These are phyloP conservation scores for Mortierella polycephala DNA, from an alignment of 371 early-diverging fungal species.

Conservation along the genomic window DNA sequence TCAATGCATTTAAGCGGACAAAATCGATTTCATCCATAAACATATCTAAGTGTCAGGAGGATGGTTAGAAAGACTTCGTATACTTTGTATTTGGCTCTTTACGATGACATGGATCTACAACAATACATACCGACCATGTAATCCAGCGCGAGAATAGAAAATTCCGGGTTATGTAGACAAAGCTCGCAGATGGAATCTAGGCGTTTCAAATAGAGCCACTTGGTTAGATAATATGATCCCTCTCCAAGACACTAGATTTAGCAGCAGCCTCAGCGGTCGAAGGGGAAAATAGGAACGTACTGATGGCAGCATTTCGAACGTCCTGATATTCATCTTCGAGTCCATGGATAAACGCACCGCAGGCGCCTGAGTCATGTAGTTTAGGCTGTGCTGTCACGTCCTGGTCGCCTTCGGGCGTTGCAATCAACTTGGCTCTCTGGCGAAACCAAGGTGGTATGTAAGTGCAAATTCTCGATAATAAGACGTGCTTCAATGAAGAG, in stretches of 20 bases:
- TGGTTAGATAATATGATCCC: not conserved
- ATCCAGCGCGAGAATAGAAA: constrained; percentile 74
- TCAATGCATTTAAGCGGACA: constrained; percentile 84
- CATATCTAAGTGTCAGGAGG: constrained; percentile 71
- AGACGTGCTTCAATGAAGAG: not conserved
- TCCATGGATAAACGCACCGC: constrained; percentile 94
- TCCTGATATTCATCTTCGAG: constrained; percentile 92
- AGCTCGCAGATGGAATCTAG: constrained; percentile 84
- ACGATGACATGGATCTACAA: not conserved
- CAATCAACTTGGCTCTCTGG: constrained; percentile 57
- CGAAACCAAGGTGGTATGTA: not conserved
- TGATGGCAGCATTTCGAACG: constrained; percentile 86
- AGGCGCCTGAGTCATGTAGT: constrained; percentile 77
- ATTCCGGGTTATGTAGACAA: constrained; percentile 69
- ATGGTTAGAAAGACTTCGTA: not conserved
- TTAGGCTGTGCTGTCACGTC: constrained; percentile 74
- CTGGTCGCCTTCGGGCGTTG: constrained; percentile 73
- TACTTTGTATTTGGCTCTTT: not conserved
- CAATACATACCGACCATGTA: constrained; percentile 75
- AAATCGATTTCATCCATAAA: constrained; percentile 91
- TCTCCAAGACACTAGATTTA: not conserved
- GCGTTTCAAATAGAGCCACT: not conserved
- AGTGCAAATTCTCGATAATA: no score
- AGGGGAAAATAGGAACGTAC: constrained; percentile 54
- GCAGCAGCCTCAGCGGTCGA: no score